Evolutionary conservation across 306 rosid genomes (phyloP).

Genomic region (Luffa acutangula): DNA sequence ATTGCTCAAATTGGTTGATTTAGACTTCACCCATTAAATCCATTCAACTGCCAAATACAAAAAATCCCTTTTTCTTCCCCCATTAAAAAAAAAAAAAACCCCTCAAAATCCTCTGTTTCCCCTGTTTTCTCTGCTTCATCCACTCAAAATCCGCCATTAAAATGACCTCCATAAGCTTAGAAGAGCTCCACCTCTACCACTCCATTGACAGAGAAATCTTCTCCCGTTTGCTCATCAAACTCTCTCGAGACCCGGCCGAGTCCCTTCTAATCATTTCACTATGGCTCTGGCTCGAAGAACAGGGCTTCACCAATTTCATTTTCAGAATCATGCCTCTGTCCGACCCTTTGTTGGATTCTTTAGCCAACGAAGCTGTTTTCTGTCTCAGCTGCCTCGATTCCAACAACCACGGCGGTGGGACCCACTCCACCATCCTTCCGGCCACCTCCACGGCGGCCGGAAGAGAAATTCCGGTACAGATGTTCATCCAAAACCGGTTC

Average conservation of each 20-base stretch:
- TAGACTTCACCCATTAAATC: neutral
- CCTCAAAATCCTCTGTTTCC: neutral
- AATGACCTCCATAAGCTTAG: slow-evolving; percentile 5
- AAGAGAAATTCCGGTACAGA: slow-evolving; percentile 23
- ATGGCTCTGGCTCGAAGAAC: slow-evolving; percentile 46
- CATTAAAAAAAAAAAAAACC: neutral
- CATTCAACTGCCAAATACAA: neutral
- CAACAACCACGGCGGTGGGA: neutral
- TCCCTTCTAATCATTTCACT: slow-evolving; percentile 42
- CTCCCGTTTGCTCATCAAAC: slow-evolving; percentile 15
- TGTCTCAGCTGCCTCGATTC: slow-evolving; percentile 30
- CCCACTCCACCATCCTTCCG: neutral
- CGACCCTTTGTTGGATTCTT: slow-evolving; percentile 1
- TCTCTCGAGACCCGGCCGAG: slow-evolving; percentile 15
- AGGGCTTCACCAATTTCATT: slow-evolving; percentile 17
- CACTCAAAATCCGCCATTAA: neutral
- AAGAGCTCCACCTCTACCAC: slow-evolving; percentile 24
- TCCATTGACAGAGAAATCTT: slow-evolving; percentile 27
- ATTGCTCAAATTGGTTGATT: neutral
- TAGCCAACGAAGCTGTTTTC: slow-evolving; percentile 30
- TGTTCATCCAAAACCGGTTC: slow-evolving; percentile 21
- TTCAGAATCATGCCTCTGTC: slow-evolving; percentile 7
- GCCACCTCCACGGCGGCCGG: slow-evolving; percentile 20
- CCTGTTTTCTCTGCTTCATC: neutral
- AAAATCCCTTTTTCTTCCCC: neutral